These are phyloP conservation scores for Cryptococcus jaspeensis DNA, from an alignment of 1,284 basidiomycete genomes.

Conservation along the genomic window DNA sequence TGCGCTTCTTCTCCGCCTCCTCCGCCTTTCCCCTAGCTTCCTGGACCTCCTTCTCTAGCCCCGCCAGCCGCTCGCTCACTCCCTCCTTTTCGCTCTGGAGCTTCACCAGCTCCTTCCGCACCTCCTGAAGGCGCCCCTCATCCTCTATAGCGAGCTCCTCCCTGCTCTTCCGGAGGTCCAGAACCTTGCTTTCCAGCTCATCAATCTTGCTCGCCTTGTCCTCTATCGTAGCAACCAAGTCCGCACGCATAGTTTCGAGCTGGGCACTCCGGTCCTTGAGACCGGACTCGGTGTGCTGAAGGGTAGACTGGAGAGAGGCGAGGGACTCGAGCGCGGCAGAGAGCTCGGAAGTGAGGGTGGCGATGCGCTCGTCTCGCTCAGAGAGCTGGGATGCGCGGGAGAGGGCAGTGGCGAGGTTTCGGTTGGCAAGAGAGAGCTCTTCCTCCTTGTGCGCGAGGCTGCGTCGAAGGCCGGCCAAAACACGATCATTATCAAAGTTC, in stretches of 20 bases:
- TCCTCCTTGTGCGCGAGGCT: slow-evolving; percentile 33
- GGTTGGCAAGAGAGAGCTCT: slow-evolving; percentile 22
- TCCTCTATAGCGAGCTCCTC: slow-evolving; percentile 39
- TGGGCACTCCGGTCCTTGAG: slow-evolving; percentile 27
- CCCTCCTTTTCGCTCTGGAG: slow-evolving; percentile 9
- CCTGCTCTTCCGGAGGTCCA: slow-evolving; percentile 37
- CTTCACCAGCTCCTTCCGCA: slow-evolving; percentile 13
- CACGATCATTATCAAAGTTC: slow-evolving; percentile 35
- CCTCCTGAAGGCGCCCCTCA: slow-evolving; percentile 25
- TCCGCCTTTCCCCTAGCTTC: background rate
- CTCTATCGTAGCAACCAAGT: slow-evolving; percentile 26
- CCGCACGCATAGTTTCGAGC: slow-evolving; percentile 31
- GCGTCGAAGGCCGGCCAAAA: slow-evolving; percentile 29
- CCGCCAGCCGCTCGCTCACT: slow-evolving; percentile 1
- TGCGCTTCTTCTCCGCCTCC: background rate
- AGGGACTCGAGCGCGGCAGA: slow-evolving; percentile 4
- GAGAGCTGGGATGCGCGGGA: slow-evolving; percentile 16
- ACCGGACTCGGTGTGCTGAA: slow-evolving; percentile 12
- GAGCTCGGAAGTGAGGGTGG: slow-evolving; percentile 8
- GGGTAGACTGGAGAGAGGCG: slow-evolving; percentile 4
- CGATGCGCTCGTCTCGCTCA: slow-evolving; percentile 9
- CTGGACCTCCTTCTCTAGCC: slow-evolving; percentile 1
- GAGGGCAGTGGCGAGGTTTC: slow-evolving; percentile 18
- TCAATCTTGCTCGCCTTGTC: slow-evolving; percentile 36
- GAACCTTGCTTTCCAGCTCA: slow-evolving; percentile 33